Evolutionary conservation across 495 filamentous ascomycete species (phyloP), one percentile per base, ranked within the genome.

Genomic region (Penicillium coprophilum): DNA sequence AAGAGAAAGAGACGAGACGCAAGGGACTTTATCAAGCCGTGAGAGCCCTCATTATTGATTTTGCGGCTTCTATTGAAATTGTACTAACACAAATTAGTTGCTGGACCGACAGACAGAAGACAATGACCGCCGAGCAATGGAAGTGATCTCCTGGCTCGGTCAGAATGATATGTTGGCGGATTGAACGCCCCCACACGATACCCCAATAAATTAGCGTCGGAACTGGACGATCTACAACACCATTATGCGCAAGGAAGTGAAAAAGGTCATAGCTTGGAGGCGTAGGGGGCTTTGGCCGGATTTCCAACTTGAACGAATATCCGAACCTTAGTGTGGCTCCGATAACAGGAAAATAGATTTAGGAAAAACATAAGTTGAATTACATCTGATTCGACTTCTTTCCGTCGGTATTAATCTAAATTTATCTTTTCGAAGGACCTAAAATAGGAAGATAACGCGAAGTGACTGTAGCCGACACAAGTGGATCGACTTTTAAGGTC

Each of bases 11-110:
- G 48, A 65, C 68, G 53, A 71, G 69, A 47, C 71, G 69, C 41
- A 80, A 78, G 63, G 74, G 80, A 43, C 69, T 83, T 27, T 74
- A 78, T 44, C 78, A 82, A 55, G 71, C 77, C 53, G 80, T 83
- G 63, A 67, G 79, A 74, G n/a, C 40, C 17, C 58, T 43, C 48
- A 15, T 20, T 47, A 24, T 34, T 45, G 13, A n/a, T 21, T 48
- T 24, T 27, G 31, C 23, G 23, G 48, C n/a, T 51, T 17, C 17
- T 31, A 46, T 54, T 46, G 32, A 46, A 54, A 38, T 45, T 45
- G 12, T 39, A 62, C 61, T 65, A 49, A 65, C 44, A 13, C 24
- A 3, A 24, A 31, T 55, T 53, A 81, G 78, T 67, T 82, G 41
- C 63, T 80, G 43, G 76, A 76, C 36, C 78, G 71, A 34, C 75